Conservation (phyloP, 2,329 filamentous ascomycete species). For the Apiospora aurea region DNA sequence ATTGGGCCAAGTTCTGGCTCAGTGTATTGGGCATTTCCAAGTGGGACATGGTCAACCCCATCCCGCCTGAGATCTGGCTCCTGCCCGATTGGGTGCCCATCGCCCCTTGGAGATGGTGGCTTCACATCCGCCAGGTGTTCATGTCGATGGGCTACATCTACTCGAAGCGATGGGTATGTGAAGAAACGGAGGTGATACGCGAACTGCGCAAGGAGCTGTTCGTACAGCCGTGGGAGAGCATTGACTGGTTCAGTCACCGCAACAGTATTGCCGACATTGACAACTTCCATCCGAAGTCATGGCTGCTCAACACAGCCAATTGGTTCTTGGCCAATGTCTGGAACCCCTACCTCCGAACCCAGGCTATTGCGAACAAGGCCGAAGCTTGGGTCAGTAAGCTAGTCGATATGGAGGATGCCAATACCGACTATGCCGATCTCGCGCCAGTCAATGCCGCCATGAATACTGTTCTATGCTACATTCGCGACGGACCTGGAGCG, state of each 20-base stretch:
- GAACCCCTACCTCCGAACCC: slow-evolving; percentile 76
- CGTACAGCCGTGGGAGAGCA: slow-evolving; percentile 76
- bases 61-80: slow-evolving; percentile 93
- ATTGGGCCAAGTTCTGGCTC: slow-evolving; percentile 98
- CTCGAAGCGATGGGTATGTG: slow-evolving; percentile 81
- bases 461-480: slow-evolving; percentile 87
- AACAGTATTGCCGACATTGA: slow-evolving; percentile 83
- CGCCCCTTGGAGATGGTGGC: slow-evolving; percentile 95
- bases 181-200: slow-evolving; percentile 75
- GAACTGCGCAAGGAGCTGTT: slow-evolving; percentile 84
- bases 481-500: slow-evolving; percentile 80
- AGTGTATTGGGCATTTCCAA: slow-evolving; percentile 80
- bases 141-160: slow-evolving; percentile 90
- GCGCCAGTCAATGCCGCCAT: slow-evolving; percentile 90
- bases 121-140: slow-evolving; percentile 98
- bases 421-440: slow-evolving; percentile 85
- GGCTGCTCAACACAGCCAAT: slow-evolving; percentile 80
- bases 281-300: slow-evolving; percentile 93
- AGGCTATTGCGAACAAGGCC: slow-evolving; percentile 70
- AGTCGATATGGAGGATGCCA: slow-evolving; percentile 89
- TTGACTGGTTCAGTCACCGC: slow-evolving; percentile 79
- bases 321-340: slow-evolving; percentile 81
- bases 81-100: slow-evolving; percentile 90
- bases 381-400: slow-evolving; percentile 85
- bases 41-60: slow-evolving; percentile 95